Evolutionary conservation across 768 basidiomycete species (phyloP), one percentile per base, ranked within the genome.

Genomic region (Cystofilobasidium capitatum): DNA sequence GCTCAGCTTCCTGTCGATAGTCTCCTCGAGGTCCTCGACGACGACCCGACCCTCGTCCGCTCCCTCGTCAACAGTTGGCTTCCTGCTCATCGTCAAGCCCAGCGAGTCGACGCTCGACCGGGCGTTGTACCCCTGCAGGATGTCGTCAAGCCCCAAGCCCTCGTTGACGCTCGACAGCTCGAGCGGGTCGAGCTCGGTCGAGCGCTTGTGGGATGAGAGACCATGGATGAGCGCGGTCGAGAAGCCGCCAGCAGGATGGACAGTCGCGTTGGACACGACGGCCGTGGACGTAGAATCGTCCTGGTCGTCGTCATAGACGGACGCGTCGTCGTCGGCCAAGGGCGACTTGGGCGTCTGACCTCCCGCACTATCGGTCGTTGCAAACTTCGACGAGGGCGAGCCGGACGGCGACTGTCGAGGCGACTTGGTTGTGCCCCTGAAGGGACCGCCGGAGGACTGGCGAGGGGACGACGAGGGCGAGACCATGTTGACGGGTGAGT

Each of bases 111-210:
- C 29, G 51, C 51, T 55, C 17, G 5, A 20, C 2, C 39, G 24
- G 14, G 49, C 22, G 24, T 54, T 26, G 65, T 40, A 59, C 8
- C 24, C 33, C 31, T 44, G 55, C 22, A 65, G 54, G 40, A 58
- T 55, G 24, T 65, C 57, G 55, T 58, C 45, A 1, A 66, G 22
- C 3, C 59, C 59, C 24, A 61, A n/a, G 3, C 63, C 63, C 4
- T 39, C 51, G 26, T 31, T 22, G 29, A 37, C 40, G 24, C 31
- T 22, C 14, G 51, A 37, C 17, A 39, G 63, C 40, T 64, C 63
- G 39, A 64, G 26, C 37, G 63, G 39, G 29, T 64, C 63, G 17
- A 64, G 63, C 12, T 64, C 63, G 36, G 51, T 12, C 20, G 51
- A 55, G n/a, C 63, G 63, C 17, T 55, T 36, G 39, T 64, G 63